Conservation (phyloP, 2,329 filamentous ascomycete species). For the Alternaria sp. region DNA sequence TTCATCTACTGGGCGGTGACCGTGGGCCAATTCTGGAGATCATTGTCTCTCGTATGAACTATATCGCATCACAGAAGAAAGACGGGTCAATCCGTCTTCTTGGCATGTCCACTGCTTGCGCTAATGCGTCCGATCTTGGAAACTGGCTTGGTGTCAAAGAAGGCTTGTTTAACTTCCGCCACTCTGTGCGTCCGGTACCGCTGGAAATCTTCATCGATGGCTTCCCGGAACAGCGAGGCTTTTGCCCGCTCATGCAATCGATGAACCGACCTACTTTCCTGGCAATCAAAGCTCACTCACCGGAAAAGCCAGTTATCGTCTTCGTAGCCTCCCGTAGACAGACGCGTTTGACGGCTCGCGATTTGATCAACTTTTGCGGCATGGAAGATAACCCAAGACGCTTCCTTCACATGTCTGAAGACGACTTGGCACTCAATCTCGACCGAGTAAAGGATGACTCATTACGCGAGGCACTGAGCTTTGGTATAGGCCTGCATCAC, state of each 20-base stretch:
- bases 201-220: slow-evolving; percentile 97
- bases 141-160: slow-evolving; percentile 98
- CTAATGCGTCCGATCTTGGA: slow-evolving; percentile 89
- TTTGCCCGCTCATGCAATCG: slow-evolving; percentile 97
- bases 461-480: slow-evolving; percentile 90
- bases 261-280: slow-evolving; percentile 98
- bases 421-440: slow-evolving; percentile 89
- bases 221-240: slow-evolving; percentile 92
- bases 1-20: slow-evolving; percentile 94
- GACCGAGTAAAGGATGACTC: slow-evolving; percentile 90
- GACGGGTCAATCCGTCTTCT: slow-evolving; percentile 82
- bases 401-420: slow-evolving; percentile 93
- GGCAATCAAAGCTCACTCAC: slow-evolving; percentile 95
- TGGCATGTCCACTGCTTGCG: slow-evolving; percentile 99
- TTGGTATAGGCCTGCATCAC: slow-evolving; percentile 96
- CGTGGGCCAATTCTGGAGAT: slow-evolving; percentile 98
- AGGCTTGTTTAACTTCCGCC: slow-evolving; percentile 93
- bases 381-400: slow-evolving; percentile 97
- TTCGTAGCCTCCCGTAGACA: slow-evolving; percentile 96
- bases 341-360: slow-evolving; percentile 92
- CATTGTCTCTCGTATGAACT: slow-evolving; percentile 94
- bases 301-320: slow-evolving; percentile 95
- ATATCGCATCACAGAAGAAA: slow-evolving; percentile 93
- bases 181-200: slow-evolving; percentile 95
- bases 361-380: slow-evolving; percentile 95